Evolutionary conservation across 2,329 filamentous ascomycete species (phyloP).

Genomic region (Arthroderma sp.): DNA sequence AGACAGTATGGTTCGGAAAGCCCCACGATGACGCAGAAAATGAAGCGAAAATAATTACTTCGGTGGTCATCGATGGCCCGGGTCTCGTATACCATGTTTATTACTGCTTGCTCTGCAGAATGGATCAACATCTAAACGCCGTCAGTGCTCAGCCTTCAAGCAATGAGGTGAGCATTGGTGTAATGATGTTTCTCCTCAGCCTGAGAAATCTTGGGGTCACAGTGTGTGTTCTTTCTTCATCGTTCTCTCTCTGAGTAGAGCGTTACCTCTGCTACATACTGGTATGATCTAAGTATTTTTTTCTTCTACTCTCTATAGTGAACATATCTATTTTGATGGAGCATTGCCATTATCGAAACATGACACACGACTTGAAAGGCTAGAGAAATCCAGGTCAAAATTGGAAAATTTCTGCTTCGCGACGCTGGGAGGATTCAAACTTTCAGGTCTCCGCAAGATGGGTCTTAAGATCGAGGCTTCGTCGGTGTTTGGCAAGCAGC

Average conservation of each 20-base stretch:
- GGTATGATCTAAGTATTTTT: slow-evolving; percentile 1
- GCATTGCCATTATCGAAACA: slow-evolving; percentile 58
- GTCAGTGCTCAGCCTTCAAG: slow-evolving; percentile 49
- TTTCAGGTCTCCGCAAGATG: slow-evolving; percentile 3
- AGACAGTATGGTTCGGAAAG: slow-evolving; percentile 26
- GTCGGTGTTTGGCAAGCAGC: slow-evolving; percentile 18
- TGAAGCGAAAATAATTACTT: slow-evolving; percentile 10
- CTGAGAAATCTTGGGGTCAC: slow-evolving; percentile 43
- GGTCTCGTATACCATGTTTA: slow-evolving; percentile 63
- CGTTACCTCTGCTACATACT: not conserved
- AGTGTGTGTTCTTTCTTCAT: slow-evolving; percentile 42
- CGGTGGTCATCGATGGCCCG: slow-evolving; percentile 60
- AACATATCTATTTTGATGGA: slow-evolving; percentile 75
- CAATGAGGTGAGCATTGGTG: slow-evolving; percentile 45
- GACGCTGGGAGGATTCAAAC: slow-evolving; percentile 17
- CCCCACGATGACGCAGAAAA: slow-evolving; percentile 4
- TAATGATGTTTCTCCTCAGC: slow-evolving; percentile 49
- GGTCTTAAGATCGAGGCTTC: slow-evolving; percentile 9
- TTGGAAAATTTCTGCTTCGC: slow-evolving; percentile 39
- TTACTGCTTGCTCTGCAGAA: slow-evolving; percentile 38
- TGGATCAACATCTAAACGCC: slow-evolving; percentile 29
- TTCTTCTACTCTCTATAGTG: slow-evolving; percentile 27
- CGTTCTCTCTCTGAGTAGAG: not conserved
- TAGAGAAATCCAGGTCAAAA: slow-evolving; percentile 44
- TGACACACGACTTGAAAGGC: slow-evolving; percentile 46